Base-by-base conservation (phyloP, 306 rosid genomes). In the Cucurbita moschata region DNA sequence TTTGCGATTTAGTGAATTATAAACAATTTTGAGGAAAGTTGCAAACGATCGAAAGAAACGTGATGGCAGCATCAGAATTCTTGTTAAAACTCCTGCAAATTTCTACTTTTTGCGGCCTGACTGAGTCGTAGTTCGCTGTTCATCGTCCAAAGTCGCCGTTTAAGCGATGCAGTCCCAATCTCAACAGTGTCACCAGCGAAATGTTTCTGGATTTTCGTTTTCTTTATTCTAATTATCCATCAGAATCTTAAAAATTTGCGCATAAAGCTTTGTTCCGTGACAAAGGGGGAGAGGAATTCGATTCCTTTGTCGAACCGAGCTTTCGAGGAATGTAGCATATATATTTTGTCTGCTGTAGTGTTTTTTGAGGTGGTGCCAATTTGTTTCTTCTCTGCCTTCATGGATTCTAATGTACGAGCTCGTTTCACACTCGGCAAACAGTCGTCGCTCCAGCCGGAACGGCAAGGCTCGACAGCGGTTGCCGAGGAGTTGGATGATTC, bases 391-490 rank as follows among this genome's bases (percentile, higher is more conserved):
- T 11, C 12, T 63, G n/a, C 44, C 46, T 26, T 43, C 74, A 70
- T 70, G 74, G 74, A 50, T 70, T 15, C 26, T 50, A 49, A 11
- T 12, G 50, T 4, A 44, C 72, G 72, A 66, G 72, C 55, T 66
- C 72, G 72, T 44, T 66, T 66, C 54, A 44, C 72, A 43, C 83
- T 94, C 21, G 87, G 90, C 57, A 94, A 79, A 84, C 98, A 94
- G 70, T 94, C 98, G n/a, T 94, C 97, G 43, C 53, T 90, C 80
- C 94, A 92, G 39, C 97, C 97, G 19, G 97, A 84, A 65, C 77
- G 76, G 4, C 26, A 75, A 75, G 58, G 3, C 51, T 37, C 7
- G 21, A 42, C 1, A 76, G 83, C 38, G 75, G 83, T 21, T 19
- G 80, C 67, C 65, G 60, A 38, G 4, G 56, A 42, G 4, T 18